A percentile compares a stretch with the other conserved stretches of the same genome.
phyloP scores from a whole-genome alignment of 1,139 yeast genomes.

The Saccharomyces hybrid region DNA sequence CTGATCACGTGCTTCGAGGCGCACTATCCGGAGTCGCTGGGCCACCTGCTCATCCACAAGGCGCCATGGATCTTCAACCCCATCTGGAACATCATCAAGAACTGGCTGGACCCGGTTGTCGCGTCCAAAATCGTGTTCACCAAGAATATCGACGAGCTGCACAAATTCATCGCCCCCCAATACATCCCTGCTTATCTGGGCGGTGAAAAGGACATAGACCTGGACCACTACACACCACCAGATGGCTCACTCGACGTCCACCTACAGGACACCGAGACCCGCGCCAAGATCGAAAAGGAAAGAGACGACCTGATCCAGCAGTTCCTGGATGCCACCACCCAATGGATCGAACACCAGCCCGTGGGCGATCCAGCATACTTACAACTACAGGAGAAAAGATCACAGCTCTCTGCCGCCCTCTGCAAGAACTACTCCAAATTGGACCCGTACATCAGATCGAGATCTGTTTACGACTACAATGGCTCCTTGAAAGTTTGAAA shows the following conservation, averaged over 20 bases:
- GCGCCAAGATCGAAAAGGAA: slow-evolving; percentile 37
- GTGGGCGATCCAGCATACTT: slow-evolving; percentile 37
- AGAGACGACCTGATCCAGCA: slow-evolving; percentile 41
- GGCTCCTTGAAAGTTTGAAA: slow-evolving; percentile 28
- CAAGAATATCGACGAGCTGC: slow-evolving; percentile 49
- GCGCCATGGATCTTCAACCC: slow-evolving; percentile 90
- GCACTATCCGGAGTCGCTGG: slow-evolving; percentile 80
- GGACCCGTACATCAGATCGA: slow-evolving; percentile 67
- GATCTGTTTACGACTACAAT: slow-evolving; percentile 55
- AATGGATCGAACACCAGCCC: slow-evolving; percentile 52
- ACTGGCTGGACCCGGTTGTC: slow-evolving; percentile 85
- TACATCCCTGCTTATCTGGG: slow-evolving; percentile 58
- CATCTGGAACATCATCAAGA: slow-evolving; percentile 76
- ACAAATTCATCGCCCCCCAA: slow-evolving; percentile 44
- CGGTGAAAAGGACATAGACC: slow-evolving; percentile 50
- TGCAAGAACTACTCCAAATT: slow-evolving; percentile 48
- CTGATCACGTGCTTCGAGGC: slow-evolving; percentile 74
- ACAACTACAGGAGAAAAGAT: slow-evolving; percentile 39
- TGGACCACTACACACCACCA: slow-evolving; percentile 22
- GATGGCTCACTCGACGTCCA: slow-evolving; percentile 48
- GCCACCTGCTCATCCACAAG: slow-evolving; percentile 66
- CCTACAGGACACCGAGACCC: slow-evolving; percentile 37
- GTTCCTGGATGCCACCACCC: slow-evolving; percentile 50
- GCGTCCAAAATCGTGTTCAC: slow-evolving; percentile 77
- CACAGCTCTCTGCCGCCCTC: slow-evolving; percentile 41